Percentiles rank a stretch among this genome's conserved stretches.
phyloP scores from a whole-genome alignment of 129 eudicot species.

The Kitagawia praeruptora region DNA sequence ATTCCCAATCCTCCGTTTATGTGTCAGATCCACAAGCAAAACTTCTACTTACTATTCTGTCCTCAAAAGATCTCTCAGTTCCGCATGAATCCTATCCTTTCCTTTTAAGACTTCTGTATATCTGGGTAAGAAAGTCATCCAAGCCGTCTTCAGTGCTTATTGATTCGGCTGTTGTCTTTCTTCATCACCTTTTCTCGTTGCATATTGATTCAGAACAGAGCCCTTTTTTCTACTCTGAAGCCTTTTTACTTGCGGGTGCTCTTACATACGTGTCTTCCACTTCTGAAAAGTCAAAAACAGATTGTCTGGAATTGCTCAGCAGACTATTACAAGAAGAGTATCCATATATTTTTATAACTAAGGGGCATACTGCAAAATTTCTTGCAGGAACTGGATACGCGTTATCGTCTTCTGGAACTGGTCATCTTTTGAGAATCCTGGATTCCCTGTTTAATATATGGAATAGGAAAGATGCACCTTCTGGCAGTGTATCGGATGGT shows the following conservation, averaged over 20 bases:
- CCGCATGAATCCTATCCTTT: conserved; percentile 71
- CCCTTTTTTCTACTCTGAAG: conserved; percentile 51
- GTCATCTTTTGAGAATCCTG: conserved; percentile 41
- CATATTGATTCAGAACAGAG: conserved; percentile 31
- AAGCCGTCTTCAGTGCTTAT: conserved; percentile 43
- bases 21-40: conserved; percentile 96
- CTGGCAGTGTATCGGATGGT: conserved; percentile 42
- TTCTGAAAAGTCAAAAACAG: conserved; percentile 46
- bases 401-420: conserved; percentile 41
- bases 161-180: conserved; percentile 39
- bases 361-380: conserved; percentile 41
- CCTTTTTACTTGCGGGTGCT: conserved; percentile 70
- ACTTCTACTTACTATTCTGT: conserved; percentile 61
- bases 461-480: conserved; percentile 54
- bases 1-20: conserved; percentile 47
- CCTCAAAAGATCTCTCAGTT: conserved; percentile 37
- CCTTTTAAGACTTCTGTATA: conserved; percentile 65
- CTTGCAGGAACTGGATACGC: conserved; percentile 87
- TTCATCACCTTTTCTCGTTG: conserved; percentile 36
- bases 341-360: conserved; percentile 33
- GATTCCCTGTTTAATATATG: conserved; percentile 47
- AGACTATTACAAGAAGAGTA: conserved; percentile 48
- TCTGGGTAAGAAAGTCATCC: conserved; percentile 83
- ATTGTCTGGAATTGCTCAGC: conserved; percentile 57
- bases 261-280: conserved; percentile 40